phyloP scores from a whole-genome alignment of 495 filamentous ascomycete genomes.

The Penicillium nucicola region DNA sequence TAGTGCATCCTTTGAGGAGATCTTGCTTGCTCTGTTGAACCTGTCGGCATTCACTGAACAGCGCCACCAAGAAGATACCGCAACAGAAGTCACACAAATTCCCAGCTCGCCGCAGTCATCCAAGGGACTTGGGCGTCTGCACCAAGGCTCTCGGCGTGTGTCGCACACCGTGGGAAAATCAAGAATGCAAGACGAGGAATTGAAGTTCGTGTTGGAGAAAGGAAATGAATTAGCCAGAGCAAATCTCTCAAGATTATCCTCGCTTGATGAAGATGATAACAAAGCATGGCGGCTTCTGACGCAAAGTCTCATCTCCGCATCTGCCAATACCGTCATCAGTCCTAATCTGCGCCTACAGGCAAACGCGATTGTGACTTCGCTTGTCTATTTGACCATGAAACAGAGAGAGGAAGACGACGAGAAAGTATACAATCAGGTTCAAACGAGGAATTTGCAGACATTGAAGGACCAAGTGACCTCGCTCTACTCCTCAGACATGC shows the following conservation, averaged over 20 bases:
- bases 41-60: slow-evolving; percentile 49
- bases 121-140: slow-evolving; percentile 30
- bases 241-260: slow-evolving; percentile 74
- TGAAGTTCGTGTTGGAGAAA: slow-evolving; percentile 76
- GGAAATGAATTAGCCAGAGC: slow-evolving; percentile 71
- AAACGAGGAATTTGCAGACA: slow-evolving; percentile 67
- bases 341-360: slow-evolving; percentile 66
- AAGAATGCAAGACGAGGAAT: slow-evolving; percentile 45
- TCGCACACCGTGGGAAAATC: slow-evolving; percentile 43
- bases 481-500: slow-evolving; percentile 41
- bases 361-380: slow-evolving; percentile 68
- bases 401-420: slow-evolving; percentile 27
- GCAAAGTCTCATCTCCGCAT: slow-evolving; percentile 60
- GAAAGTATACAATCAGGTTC: slow-evolving; percentile 48
- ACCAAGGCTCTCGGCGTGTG: slow-evolving; percentile 61
- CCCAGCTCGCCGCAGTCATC: slow-evolving; percentile 30
- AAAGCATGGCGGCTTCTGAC: slow-evolving; percentile 77
- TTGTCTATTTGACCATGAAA: slow-evolving; percentile 56
- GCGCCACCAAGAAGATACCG: slow-evolving; percentile 23
- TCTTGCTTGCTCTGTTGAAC: slow-evolving; percentile 70
- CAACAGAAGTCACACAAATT: slow-evolving; percentile 16
- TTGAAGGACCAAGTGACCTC: slow-evolving; percentile 54
- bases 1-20: slow-evolving; percentile 71
- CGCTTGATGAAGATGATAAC: slow-evolving; percentile 51
- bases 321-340: slow-evolving; percentile 52